These are phyloP conservation scores for Suhomyces anneliseae DNA, from an alignment of 1,139 yeast species.

Conservation along the genomic window DNA sequence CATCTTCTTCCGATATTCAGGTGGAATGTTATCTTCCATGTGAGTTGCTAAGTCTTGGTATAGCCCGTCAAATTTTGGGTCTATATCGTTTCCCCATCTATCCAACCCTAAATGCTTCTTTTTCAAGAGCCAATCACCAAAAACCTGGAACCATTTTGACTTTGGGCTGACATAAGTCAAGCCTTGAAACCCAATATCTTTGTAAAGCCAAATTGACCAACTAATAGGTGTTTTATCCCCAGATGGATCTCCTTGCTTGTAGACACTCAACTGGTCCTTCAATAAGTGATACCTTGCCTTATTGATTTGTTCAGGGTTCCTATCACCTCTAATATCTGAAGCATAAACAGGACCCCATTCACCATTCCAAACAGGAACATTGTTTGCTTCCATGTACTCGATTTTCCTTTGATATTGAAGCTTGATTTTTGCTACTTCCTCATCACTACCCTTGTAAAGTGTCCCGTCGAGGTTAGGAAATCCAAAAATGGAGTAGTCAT, in stretches of 20 bases:
- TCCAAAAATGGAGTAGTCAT: constrained; percentile 42
- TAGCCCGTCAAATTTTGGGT: constrained; percentile 32
- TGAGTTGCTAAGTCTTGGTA: constrained; percentile 35
- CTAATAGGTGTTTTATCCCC: constrained; percentile 43
- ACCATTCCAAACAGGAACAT: constrained; percentile 53
- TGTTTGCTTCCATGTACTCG: constrained; percentile 34
- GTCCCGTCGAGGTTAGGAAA: constrained; percentile 38
- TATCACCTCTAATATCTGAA: constrained; percentile 39
- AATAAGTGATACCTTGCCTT: constrained; percentile 38
- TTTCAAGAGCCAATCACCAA: constrained; percentile 40
- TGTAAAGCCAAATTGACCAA: constrained; percentile 54
- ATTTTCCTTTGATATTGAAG: constrained; percentile 40
- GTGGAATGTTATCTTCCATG: constrained; percentile 35
- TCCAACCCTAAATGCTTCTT: constrained; percentile 46
- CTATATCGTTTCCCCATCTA: constrained; percentile 49
- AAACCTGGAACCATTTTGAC: constrained; percentile 40
- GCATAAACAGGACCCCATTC: constrained; percentile 53
- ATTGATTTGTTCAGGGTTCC: constrained; percentile 35
- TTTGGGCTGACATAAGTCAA: constrained; percentile 43
- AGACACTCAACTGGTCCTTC: constrained; percentile 43
- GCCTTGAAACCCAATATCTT: constrained; percentile 51
- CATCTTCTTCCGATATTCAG: constrained; percentile 22
- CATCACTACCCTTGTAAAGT: constrained; percentile 32
- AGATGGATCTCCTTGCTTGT: constrained; percentile 43
- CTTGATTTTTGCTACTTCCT: constrained; percentile 30